phyloP scores from a whole-genome alignment of 129 eudicot species.

The Gnaphalium uliginosum region DNA sequence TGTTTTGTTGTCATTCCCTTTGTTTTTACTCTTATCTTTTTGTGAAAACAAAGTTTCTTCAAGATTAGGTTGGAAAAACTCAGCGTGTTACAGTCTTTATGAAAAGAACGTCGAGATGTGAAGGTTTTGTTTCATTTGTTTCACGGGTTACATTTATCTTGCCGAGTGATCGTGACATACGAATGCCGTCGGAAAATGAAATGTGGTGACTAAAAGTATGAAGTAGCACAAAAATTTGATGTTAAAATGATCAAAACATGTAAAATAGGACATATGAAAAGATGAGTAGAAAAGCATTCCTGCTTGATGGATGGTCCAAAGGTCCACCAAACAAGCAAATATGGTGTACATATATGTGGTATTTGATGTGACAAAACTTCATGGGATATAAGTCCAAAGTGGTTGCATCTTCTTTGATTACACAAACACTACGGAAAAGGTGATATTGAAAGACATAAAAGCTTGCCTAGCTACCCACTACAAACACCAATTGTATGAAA shows the following conservation, averaged over 20 bases:
- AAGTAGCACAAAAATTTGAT: not conserved
- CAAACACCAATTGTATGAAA: constrained; percentile 6
- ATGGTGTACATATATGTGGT: constrained; percentile 27
- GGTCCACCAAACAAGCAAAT: constrained; percentile 28
- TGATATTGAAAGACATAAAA: constrained; percentile 37
- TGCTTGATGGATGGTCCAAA: constrained; percentile 30
- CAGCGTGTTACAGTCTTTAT: not conserved
- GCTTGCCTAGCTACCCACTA: constrained; percentile 38
- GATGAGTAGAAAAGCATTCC: constrained; percentile 33
- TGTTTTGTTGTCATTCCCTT: constrained; percentile 47
- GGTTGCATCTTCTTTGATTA: constrained; percentile 41
- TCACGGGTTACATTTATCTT: constrained; percentile 8
- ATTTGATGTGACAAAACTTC: constrained; percentile 47
- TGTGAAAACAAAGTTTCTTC: constrained; percentile 27
- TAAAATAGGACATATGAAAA: constrained; percentile 14
- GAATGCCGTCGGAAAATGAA: constrained; percentile 8
- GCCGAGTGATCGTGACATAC: constrained; percentile 16
- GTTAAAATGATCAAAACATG: constrained; percentile 16
- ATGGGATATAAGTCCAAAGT: constrained; percentile 39
- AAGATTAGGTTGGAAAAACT: constrained; percentile 24
- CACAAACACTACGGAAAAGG: constrained; percentile 40
- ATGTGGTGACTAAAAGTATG: not conserved
- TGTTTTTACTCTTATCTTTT: constrained; percentile 36
- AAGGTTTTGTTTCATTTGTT: constrained; percentile 7
- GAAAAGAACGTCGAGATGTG: constrained; percentile 15